A percentile compares a stretch with the other conserved stretches of the same genome.
phyloP scores from a whole-genome alignment of 768 basidiomycete species.

The Cyathus striatus region DNA sequence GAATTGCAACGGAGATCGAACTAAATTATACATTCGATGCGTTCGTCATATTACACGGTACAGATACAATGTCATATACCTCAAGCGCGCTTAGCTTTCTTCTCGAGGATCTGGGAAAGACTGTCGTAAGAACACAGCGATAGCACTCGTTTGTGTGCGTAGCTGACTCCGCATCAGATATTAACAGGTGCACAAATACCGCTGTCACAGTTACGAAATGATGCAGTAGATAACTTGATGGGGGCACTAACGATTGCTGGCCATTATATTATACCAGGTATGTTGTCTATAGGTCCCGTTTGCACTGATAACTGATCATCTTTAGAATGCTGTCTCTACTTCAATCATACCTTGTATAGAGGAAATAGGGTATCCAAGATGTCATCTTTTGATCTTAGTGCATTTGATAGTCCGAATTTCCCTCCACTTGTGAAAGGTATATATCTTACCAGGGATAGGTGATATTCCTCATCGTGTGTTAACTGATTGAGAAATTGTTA shows the following conservation, averaged over 20 bases:
- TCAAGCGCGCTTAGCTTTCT: constrained; percentile 88
- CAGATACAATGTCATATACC: constrained; percentile 89
- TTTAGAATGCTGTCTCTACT: constrained; percentile 80
- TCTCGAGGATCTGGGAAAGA: constrained; percentile 90
- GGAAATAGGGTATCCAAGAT: constrained; percentile 82
- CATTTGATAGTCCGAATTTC: constrained; percentile 84
- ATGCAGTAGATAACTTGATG: constrained; percentile 90
- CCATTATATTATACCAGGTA: constrained; percentile 88
- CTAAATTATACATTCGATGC: constrained; percentile 91
- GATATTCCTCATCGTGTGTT: too few species aligned
- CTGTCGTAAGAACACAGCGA: constrained; percentile 65
- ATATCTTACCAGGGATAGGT: too few species aligned
- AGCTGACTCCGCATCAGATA: too few species aligned
- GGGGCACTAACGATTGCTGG: constrained; percentile 88
- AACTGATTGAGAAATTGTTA: constrained; percentile 15
- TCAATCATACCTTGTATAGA: constrained; percentile 84
- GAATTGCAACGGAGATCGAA: constrained; percentile 89
- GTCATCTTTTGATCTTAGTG: constrained; percentile 79
- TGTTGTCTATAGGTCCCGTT: neutral
- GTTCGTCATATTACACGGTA: constrained; percentile 87
- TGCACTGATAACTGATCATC: neutral
- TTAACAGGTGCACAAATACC: constrained; percentile 94
- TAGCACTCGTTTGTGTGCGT: too few species aligned
- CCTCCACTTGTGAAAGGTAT: constrained; percentile 75
- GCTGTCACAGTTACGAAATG: constrained; percentile 85